Evolutionary conservation across 2,329 filamentous ascomycete species (phyloP), one percentile per base, ranked within the genome.

Genomic region (Rhexocercosporidium sp.): DNA sequence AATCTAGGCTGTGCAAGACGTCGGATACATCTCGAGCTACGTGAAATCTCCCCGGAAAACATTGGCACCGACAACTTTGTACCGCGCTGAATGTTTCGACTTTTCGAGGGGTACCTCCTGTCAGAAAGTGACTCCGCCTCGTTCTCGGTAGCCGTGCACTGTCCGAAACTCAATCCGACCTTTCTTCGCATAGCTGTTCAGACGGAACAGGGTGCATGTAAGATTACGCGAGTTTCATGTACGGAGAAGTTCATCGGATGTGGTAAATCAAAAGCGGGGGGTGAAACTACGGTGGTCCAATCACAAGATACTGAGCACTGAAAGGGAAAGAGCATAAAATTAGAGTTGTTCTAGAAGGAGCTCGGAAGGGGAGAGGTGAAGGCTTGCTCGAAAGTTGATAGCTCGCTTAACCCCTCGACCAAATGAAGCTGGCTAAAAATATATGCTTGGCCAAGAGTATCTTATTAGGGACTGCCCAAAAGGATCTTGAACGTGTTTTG

Each of bases 141-240:
- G n/a, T 20, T 18, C n/a, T 20, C 41, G 41, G 41, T 18, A 44
- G 41, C 41, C 41, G 41, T 44, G 41, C 41, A 18, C 41, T 18
- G 12, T 44, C 41, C 14, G n/a, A 12, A n/a, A 44, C 16, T n/a
- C 41, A 18, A 20, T 11, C 41, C 27, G 53, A 56, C n/a, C 22
- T 56, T 56, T 37, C 29, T 31, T 31, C 29, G 53, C 53, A 22
- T 37, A 18, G 18, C 25, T 44, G 14, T 44, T 44, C 39, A 96
- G 96, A 99, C 47, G 14, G n/a, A 31, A 53, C 16, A 27, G 25
- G 27, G 3, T 31, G 12, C 1, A 53, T 37, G 22, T 22, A n/a
- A 56, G n/a, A 37, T 37, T 56, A 56, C 18, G 53, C 53, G 53
- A 37, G 53, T 56, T 56, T 56, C 53, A 56, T 4, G 7, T 14